A percentile compares a stretch with the other conserved stretches of the same genome.
phyloP scores from a whole-genome alignment of 441 rosid genomes.

The Euphorbia celastroides region DNA sequence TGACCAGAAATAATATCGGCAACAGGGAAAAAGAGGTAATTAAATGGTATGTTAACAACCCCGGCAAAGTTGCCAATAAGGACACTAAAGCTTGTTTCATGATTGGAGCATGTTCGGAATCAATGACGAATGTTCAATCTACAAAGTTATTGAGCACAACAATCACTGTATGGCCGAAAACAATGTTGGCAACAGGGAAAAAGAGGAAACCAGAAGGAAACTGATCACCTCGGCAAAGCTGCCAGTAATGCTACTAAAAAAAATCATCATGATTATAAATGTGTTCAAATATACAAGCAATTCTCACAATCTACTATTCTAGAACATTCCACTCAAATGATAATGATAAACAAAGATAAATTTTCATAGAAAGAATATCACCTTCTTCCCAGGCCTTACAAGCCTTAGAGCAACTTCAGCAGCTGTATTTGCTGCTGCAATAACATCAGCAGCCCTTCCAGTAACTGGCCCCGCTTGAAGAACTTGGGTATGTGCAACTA shows the following conservation, averaged over 20 bases:
- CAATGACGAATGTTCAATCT: slow-evolving; percentile 13
- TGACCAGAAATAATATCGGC: slow-evolving; percentile 35
- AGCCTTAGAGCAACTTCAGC: slow-evolving; percentile 99
- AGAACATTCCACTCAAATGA: background rate
- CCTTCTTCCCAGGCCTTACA: slow-evolving; percentile 95
- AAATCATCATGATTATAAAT: background rate
- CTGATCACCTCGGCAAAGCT: slow-evolving; percentile 50
- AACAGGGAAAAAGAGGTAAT: slow-evolving; percentile 62
- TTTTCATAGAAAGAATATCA: slow-evolving; percentile 18
- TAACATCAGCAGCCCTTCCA: slow-evolving; percentile 83
- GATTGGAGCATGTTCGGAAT: slow-evolving; percentile 19
- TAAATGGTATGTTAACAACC: slow-evolving; percentile 29
- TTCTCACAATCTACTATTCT: slow-evolving; percentile 6
- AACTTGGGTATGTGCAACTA: slow-evolving; percentile 86
- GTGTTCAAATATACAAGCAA: slow-evolving; percentile 21
- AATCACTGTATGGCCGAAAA: slow-evolving; percentile 20
- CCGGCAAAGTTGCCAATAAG: slow-evolving; percentile 46
- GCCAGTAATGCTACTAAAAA: slow-evolving; percentile 18
- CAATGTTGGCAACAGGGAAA: slow-evolving; percentile 62
- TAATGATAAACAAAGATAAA: background rate
- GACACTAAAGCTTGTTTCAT: background rate
- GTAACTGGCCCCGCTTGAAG: slow-evolving; percentile 62
- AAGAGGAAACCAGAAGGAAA: slow-evolving; percentile 36
- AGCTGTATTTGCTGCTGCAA: slow-evolving; percentile 90
- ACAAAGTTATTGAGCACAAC: slow-evolving; percentile 18